Conservation (phyloP, 78 protist species). For the Trichosphaerium sp. region DNA sequence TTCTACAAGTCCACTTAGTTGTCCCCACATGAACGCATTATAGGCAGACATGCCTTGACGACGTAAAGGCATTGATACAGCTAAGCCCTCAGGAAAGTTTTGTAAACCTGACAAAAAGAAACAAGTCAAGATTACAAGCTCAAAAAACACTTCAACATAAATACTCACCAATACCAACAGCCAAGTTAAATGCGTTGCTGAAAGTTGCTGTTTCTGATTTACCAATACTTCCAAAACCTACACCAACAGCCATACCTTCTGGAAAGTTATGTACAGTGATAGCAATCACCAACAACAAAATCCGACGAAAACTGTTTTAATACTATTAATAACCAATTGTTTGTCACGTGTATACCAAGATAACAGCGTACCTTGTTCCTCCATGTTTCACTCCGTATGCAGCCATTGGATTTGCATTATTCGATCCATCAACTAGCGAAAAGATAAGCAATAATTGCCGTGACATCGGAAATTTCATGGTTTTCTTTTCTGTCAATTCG, state of each 20-base stretch:
- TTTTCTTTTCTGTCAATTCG: too few relatives aligned
- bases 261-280: conserved; percentile 46
- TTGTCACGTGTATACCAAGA: too few relatives aligned
- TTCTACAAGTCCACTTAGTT: conserved; percentile 31
- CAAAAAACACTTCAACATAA: background rate
- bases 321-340: too few relatives aligned
- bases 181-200: conserved; percentile 1
- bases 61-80: conserved; percentile 27
- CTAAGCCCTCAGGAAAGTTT: conserved; percentile 40
- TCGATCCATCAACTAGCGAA: too few relatives aligned
- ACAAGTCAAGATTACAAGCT: too few relatives aligned
- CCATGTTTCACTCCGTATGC: too few relatives aligned
- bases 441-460: too few relatives aligned
- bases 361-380: too few relatives aligned
- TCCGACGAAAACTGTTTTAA: too few relatives aligned
- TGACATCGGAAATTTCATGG: too few relatives aligned
- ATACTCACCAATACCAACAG: conserved; percentile 31
- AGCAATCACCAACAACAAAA: conserved; percentile 16
- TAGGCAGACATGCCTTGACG: conserved; percentile 18
- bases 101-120: too few relatives aligned
- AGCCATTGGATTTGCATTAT: too few relatives aligned
- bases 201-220: background rate
- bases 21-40: conserved; percentile 9
- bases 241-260: conserved; percentile 45
- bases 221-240: conserved; percentile 15